Conservation (phyloP, 163 green algal species). For the Chlamydomonas reinhardtii region DNA sequence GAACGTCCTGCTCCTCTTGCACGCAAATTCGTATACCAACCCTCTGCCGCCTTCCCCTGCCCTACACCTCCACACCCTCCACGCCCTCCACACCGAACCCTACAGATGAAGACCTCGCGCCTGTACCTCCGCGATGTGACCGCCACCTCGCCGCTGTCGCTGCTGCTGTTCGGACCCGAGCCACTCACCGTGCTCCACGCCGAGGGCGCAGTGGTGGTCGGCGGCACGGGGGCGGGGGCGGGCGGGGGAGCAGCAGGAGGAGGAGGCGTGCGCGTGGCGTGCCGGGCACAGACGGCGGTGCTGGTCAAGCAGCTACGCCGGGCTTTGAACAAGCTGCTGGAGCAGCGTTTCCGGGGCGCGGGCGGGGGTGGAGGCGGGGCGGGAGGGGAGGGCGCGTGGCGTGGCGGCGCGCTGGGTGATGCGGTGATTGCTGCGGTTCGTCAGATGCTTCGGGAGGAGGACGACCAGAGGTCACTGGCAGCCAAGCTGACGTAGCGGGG, state of each 20-base stretch:
- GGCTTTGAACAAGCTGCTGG: conserved; percentile 78
- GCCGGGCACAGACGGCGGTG: conserved; percentile 80
- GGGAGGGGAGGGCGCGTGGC: background rate
- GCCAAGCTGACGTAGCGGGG: background rate
- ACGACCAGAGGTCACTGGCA: conserved; percentile 27
- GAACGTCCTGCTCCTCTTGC: too few relatives aligned
- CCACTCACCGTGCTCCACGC: conserved; percentile 78
- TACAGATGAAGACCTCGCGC: conserved; percentile 77
- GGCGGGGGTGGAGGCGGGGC: background rate
- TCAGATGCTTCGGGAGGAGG: conserved; percentile 44
- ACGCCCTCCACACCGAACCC: background rate
- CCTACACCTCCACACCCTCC: background rate
- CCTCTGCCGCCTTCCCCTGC: too few relatives aligned
- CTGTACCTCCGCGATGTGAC: conserved; percentile 88
- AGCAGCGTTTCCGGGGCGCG: background rate
- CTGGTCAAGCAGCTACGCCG: conserved; percentile 88
- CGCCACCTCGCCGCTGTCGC: conserved; percentile 72
- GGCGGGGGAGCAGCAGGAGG: conserved; percentile 60
- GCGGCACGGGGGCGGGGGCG: conserved; percentile 69
- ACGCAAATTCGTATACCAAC: too few relatives aligned
- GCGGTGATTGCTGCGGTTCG: conserved; percentile 25
- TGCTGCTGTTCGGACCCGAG: conserved; percentile 89
- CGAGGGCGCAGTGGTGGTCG: conserved; percentile 77
- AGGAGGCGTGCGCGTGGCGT: conserved; percentile 49
- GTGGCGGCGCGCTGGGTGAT: background rate